A percentile compares a stretch with the other conserved stretches of the same genome.
These are phyloP conservation scores for Cinchona pubescens DNA, from an alignment of 257 asterid species.

Conservation along the genomic window DNA sequence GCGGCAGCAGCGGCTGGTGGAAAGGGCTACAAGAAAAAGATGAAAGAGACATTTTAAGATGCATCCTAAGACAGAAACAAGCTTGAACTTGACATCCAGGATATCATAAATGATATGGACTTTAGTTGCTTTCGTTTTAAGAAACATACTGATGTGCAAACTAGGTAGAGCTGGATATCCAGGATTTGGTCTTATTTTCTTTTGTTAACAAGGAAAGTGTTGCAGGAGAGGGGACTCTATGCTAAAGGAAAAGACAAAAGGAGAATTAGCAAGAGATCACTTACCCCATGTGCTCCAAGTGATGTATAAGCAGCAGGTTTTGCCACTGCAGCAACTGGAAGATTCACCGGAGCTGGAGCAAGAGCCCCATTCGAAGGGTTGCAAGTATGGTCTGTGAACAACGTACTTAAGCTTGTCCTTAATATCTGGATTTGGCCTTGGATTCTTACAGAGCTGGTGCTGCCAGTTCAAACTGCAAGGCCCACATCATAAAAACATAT, in stretches of 20 bases:
- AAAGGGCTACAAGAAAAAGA: conserved; percentile 58
- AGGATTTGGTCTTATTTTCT: no score
- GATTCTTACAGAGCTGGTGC: conserved; percentile 96
- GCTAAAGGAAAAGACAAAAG: background rate
- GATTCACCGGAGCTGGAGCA: conserved; percentile 72
- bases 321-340: conserved; percentile 71
- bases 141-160: no score
- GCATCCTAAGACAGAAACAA: conserved; percentile 1
- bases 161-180: no score
- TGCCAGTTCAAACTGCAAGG: conserved; percentile 91
- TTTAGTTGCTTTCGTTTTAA: background rate
- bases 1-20: conserved; percentile 82
- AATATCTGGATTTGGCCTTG: conserved; percentile 93
- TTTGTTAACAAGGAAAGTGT: no score
- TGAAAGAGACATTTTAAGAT: conserved; percentile 1
- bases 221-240: background rate
- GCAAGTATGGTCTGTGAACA: conserved; percentile 86
- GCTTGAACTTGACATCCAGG: background rate
- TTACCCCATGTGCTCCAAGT: conserved; percentile 90
- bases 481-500: conserved; percentile 3
- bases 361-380: conserved; percentile 79
- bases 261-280: background rate
- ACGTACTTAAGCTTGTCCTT: conserved; percentile 43
- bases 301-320: conserved; percentile 68
- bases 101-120: background rate